A percentile compares a stretch with the other conserved stretches of the same genome.
Evolutionary conservation across 192 early-diverging fungal genomes (phyloP).

Genomic region (Coemansia sp.): DNA sequence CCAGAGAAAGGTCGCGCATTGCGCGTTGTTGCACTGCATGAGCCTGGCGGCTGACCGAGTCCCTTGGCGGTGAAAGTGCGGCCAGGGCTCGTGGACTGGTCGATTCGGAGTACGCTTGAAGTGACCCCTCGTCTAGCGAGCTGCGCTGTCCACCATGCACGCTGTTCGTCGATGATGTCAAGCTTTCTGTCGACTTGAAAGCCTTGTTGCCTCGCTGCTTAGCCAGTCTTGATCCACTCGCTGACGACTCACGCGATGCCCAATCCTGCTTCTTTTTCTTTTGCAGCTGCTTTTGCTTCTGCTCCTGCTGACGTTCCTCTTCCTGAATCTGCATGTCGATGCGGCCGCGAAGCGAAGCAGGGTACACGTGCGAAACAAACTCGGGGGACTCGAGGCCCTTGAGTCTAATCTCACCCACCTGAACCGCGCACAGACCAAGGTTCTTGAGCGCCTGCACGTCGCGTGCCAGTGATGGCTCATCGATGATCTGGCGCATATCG

Average conservation of each 20-base stretch:
- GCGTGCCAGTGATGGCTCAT: conserved; percentile 53
- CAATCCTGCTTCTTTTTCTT: conserved; percentile 39
- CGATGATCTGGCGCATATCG: conserved; percentile 55
- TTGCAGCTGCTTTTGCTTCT: conserved; percentile 30
- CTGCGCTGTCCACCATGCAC: conserved; percentile 26
- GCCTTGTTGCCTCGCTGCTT: conserved; percentile 28
- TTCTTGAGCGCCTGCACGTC: conserved; percentile 63
- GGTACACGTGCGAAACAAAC: conserved; percentile 70
- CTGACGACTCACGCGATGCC: conserved; percentile 19
- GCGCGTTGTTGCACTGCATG: conserved; percentile 14
- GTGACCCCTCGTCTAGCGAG: conserved; percentile 39
- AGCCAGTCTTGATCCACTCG: conserved; percentile 11
- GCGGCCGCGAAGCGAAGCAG: conserved; percentile 49
- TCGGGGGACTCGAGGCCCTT: conserved; percentile 91
- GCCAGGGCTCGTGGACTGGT: conserved; percentile 24
- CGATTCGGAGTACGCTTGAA: conserved; percentile 28
- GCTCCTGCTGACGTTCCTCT: conserved; percentile 29
- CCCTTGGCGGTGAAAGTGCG: conserved; percentile 38
- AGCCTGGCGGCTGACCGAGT: conserved; percentile 23
- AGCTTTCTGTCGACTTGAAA: conserved; percentile 15
- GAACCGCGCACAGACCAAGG: conserved; percentile 67
- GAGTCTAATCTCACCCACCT: conserved; percentile 77
- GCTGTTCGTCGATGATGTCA: conserved; percentile 5
- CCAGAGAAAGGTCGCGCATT: conserved; percentile 41
- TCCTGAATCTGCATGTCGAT: conserved; percentile 53